These are phyloP conservation scores for Boletellus sp. DNA, from an alignment of 768 basidiomycete genomes.

Conservation along the genomic window DNA sequence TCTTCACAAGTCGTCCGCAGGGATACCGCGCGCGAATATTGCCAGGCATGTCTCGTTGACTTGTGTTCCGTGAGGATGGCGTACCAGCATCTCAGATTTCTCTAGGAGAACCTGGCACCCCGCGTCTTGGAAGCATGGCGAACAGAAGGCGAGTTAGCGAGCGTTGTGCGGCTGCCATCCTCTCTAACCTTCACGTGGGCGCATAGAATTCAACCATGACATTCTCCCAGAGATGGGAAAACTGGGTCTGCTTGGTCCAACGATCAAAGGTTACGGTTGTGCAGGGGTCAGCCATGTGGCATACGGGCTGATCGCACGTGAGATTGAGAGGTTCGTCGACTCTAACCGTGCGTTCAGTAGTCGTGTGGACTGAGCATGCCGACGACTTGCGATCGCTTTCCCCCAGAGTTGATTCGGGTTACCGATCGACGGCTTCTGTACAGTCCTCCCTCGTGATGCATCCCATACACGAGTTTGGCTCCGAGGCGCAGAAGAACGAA, in stretches of 20 bases:
- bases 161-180: not conserved
- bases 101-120: conserved; percentile 77
- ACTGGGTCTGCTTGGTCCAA: conserved; percentile 86
- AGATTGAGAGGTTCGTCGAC: conserved; percentile 74
- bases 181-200: not conserved
- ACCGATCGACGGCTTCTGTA: conserved; percentile 91
- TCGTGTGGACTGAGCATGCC: not conserved
- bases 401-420: conserved; percentile 88
- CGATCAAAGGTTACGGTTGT: conserved; percentile 91
- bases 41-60: conserved; percentile 51
- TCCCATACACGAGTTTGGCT: conserved; percentile 85
- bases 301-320: conserved; percentile 90
- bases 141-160: conserved; percentile 62
- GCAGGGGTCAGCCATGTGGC: conserved; percentile 90
- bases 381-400: not conserved
- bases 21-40: conserved; percentile 75
- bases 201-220: conserved; percentile 66
- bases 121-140: conserved; percentile 86
- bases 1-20: conserved; percentile 36
- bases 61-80: not conserved
- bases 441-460: conserved; percentile 98
- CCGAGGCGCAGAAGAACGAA: conserved; percentile 84
- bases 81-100: not conserved
- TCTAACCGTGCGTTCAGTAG: not conserved
- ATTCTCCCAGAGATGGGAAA: conserved; percentile 91